Conservation (phyloP, 257 asterid species). For the Petrea volubilis region DNA sequence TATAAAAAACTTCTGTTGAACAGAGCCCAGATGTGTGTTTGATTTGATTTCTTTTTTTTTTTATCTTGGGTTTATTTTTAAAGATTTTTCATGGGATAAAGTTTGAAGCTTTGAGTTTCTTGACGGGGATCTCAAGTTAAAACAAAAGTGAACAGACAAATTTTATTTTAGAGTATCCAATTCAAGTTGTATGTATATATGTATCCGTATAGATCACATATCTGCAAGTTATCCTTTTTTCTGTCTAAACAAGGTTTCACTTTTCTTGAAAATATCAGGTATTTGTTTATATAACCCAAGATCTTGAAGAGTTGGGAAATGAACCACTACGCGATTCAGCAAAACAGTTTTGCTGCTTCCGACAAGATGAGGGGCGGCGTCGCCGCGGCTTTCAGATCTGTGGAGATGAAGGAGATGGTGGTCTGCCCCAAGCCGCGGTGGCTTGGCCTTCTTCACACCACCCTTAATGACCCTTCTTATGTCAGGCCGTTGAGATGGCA, state of each 20-base stretch:
- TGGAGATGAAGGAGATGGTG: slow-evolving; percentile 57
- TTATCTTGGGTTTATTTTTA: neutral
- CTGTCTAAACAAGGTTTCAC: neutral
- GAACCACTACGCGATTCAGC: slow-evolving; percentile 63
- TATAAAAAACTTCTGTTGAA: too few relatives aligned
- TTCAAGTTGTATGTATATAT: neutral
- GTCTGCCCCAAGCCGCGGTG: slow-evolving; percentile 96
- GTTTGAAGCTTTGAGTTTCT: neutral
- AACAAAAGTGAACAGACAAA: neutral
- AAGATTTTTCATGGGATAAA: neutral
- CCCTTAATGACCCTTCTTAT: slow-evolving; percentile 43
- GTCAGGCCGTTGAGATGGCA: slow-evolving; percentile 67
- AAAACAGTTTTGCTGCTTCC: slow-evolving; percentile 48
- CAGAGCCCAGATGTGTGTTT: neutral
- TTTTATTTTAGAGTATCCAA: neutral
- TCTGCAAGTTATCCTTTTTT: neutral
- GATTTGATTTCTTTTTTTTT: neutral
- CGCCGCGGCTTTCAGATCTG: slow-evolving; percentile 34
- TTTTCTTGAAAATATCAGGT: slow-evolving; percentile 25
- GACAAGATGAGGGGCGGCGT: slow-evolving; percentile 64
- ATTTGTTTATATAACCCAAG: neutral
- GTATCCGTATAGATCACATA: neutral
- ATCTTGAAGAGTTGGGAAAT: slow-evolving; percentile 28
- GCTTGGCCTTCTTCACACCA: slow-evolving; percentile 50
- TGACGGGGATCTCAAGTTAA: slow-evolving; percentile 37